Conservation (phyloP, 2,329 filamentous ascomycete species). For the Penicillium hordei region DNA sequence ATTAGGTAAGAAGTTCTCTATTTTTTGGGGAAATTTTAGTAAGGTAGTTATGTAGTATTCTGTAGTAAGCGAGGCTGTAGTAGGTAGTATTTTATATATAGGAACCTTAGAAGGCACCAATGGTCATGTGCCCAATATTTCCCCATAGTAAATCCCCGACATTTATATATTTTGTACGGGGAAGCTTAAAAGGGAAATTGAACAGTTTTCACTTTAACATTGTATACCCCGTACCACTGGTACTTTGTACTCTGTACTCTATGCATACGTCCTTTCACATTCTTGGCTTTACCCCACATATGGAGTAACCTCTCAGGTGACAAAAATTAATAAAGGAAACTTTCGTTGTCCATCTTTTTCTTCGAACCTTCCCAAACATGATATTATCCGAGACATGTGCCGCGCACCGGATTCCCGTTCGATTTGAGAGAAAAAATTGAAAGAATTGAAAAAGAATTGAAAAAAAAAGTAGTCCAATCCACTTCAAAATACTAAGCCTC, state of each 20-base stretch:
- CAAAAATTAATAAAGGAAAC: slow-evolving; percentile 9
- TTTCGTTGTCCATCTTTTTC: neutral
- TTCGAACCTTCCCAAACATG: neutral
- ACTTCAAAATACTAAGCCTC: neutral
- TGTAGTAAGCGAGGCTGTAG: neutral
- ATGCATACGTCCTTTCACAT: neutral
- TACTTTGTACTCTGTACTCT: neutral
- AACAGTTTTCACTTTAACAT: slow-evolving; percentile 7
- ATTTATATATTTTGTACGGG: neutral
- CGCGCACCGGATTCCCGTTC: neutral
- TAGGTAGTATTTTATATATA: neutral
- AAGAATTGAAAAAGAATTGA: too few relatives aligned
- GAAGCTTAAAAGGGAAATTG: slow-evolving; percentile 21
- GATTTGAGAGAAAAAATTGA: neutral
- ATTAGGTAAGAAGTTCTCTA: slow-evolving; percentile 20
- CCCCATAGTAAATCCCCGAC: neutral
- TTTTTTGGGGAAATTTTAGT: neutral
- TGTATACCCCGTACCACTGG: neutral
- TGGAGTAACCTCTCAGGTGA: slow-evolving; percentile 4
- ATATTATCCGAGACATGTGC: slow-evolving; percentile 9
- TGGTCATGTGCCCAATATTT: slow-evolving; percentile 3
- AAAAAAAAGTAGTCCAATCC: neutral
- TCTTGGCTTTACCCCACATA: slow-evolving; percentile 2
- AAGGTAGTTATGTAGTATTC: neutral
- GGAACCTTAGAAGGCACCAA: slow-evolving; percentile 1